phyloP scores from a whole-genome alignment of 768 basidiomycete species.

The Kwoniella heveanensis region DNA sequence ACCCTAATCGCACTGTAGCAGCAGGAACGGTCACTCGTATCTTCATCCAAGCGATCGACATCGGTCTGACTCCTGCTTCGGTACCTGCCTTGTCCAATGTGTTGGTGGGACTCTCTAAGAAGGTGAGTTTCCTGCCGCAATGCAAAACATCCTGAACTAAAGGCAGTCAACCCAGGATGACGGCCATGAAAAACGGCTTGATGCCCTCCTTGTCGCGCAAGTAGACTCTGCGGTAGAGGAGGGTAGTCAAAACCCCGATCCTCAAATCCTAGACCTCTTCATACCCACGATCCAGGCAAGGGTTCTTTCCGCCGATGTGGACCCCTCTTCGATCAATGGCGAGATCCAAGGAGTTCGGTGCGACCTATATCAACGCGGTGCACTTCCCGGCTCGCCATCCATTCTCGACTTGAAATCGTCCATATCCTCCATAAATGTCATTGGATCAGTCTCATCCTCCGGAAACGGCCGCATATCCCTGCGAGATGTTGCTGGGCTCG shows the following conservation, averaged over 20 bases:
- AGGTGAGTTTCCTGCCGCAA: not conserved
- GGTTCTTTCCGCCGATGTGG: not conserved
- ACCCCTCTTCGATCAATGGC: not conserved
- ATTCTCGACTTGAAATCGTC: slow-evolving; percentile 3
- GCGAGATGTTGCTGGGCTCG: slow-evolving; percentile 1
- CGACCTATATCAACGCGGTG: slow-evolving; percentile 4
- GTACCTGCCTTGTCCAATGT: slow-evolving; percentile 5
- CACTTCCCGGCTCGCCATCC: slow-evolving; percentile 3
- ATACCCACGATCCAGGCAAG: not conserved
- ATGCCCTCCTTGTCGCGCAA: slow-evolving; percentile 27
- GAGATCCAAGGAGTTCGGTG: not conserved
- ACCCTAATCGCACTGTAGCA: not conserved
- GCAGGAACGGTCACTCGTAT: slow-evolving; percentile 17
- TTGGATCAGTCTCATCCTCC: not conserved
- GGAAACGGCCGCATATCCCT: not conserved
- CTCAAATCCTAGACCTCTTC: slow-evolving; percentile 12
- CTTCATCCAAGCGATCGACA: not conserved
- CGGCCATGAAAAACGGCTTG: slow-evolving; percentile 17
- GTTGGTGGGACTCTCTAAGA: not conserved
- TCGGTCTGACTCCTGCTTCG: slow-evolving; percentile 10
- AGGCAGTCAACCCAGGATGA: not conserved
- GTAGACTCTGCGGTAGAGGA: slow-evolving; percentile 8
- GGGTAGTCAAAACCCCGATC: not conserved
- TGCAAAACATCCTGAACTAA: not conserved
- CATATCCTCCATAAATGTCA: not conserved